These are phyloP conservation scores for Xerocomellus dryophilus DNA, from an alignment of 768 basidiomycete genomes.

Conservation along the genomic window DNA sequence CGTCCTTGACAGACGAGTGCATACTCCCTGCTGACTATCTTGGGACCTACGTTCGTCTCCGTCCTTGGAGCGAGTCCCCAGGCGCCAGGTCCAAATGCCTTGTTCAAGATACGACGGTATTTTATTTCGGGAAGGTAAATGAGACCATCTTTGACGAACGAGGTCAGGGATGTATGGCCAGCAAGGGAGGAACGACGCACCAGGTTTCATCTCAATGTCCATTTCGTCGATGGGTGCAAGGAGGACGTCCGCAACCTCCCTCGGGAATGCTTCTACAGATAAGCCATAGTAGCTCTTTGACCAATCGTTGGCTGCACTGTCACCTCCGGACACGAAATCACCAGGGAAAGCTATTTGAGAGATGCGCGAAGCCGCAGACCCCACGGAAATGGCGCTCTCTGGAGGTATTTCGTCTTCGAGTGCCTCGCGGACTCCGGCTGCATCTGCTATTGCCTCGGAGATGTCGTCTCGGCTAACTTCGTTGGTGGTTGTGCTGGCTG, in stretches of 20 bases:
- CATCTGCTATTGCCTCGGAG: slow-evolving; percentile 21
- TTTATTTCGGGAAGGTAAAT: slow-evolving; percentile 97
- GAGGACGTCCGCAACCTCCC: slow-evolving; percentile 68
- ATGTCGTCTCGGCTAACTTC: slow-evolving; percentile 19
- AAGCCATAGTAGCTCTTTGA: slow-evolving; percentile 83
- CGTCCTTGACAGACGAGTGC: slow-evolving; percentile 90
- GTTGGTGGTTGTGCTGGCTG: slow-evolving; percentile 31
- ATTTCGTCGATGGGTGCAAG: slow-evolving; percentile 69
- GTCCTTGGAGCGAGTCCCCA: slow-evolving; percentile 96
- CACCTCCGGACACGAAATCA: slow-evolving; percentile 23
- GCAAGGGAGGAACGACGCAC: slow-evolving; percentile 38
- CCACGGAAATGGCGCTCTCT: slow-evolving; percentile 11
- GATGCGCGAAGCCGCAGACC: slow-evolving; percentile 8
- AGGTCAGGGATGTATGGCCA: background rate
- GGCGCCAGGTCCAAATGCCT: slow-evolving; percentile 92
- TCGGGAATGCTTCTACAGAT: slow-evolving; percentile 70
- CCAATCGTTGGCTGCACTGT: slow-evolving; percentile 63
- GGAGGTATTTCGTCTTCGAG: slow-evolving; percentile 13
- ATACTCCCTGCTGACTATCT: slow-evolving; percentile 89
- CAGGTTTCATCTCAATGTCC: slow-evolving; percentile 94
- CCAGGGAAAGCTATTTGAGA: slow-evolving; percentile 29
- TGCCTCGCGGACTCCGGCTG: slow-evolving; percentile 13
- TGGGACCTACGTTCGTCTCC: slow-evolving; percentile 86
- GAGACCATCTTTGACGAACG: slow-evolving; percentile 65
- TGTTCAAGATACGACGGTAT: slow-evolving; percentile 87